phyloP scores from a whole-genome alignment of 2,329 filamentous ascomycete species.

The Keithomyces neogunnii region DNA sequence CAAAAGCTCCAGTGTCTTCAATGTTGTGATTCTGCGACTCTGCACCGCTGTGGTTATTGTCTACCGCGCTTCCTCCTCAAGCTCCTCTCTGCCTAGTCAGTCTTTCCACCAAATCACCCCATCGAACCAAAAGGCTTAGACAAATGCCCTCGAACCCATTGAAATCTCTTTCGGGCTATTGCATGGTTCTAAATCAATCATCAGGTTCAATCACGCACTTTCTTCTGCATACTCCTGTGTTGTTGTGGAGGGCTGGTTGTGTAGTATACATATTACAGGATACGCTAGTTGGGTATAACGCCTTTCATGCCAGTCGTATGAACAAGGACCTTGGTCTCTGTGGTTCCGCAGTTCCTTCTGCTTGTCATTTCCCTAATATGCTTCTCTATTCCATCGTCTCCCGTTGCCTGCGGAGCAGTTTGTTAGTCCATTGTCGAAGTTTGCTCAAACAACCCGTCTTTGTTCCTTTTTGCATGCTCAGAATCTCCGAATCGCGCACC shows the following conservation, averaged over 20 bases:
- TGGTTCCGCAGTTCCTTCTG: not conserved
- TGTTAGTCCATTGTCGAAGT: slow-evolving; percentile 11
- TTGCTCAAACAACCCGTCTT: slow-evolving; percentile 3
- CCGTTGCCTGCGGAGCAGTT: slow-evolving; percentile 6
- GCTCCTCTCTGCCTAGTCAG: too few species aligned
- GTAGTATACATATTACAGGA: not conserved
- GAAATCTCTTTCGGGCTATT: too few species aligned
- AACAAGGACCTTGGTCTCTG: not conserved
- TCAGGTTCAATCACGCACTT: too few species aligned
- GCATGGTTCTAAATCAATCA: too few species aligned
- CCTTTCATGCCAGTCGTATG: not conserved
- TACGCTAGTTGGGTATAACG: not conserved
- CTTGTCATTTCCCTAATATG: not conserved
- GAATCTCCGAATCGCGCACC: not conserved
- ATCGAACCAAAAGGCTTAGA: too few species aligned
- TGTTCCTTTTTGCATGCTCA: not conserved
- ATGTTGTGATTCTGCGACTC: too few species aligned
- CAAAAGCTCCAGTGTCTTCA: too few species aligned
- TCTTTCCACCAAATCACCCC: too few species aligned
- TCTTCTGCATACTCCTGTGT: too few species aligned
- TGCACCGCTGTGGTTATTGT: too few species aligned
- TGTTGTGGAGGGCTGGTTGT: not conserved
- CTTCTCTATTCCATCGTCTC: not conserved
- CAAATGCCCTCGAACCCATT: too few species aligned
- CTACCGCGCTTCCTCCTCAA: too few species aligned